Evolutionary conservation across 129 eudicot species (phyloP).

Genomic region (Tanacetum coccineum): DNA sequence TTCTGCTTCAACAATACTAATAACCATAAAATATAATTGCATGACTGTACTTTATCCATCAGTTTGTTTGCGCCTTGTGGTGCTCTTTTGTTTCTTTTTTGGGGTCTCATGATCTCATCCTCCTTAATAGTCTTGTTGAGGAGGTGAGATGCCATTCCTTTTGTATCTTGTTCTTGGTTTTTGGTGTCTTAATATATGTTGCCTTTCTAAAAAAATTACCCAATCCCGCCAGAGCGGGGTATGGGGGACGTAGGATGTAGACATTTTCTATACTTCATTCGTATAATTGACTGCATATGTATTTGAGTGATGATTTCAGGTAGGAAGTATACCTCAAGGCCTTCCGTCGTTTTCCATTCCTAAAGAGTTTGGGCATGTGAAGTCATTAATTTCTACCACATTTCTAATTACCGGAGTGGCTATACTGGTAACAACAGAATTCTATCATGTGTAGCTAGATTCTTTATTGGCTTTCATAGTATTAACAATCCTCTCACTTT

Average conservation of each 20-base stretch:
- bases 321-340: constrained; percentile 95
- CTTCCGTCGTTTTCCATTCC: constrained; percentile 94
- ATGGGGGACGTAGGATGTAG: too few species aligned
- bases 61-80: too few species aligned
- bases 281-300: constrained; percentile 13
- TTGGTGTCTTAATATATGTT: too few species aligned
- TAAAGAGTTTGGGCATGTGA: constrained; percentile 55
- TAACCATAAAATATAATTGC: background rate
- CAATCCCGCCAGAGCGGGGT: too few species aligned
- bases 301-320: constrained; percentile 45
- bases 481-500: constrained; percentile 1
- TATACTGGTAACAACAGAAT: constrained; percentile 57
- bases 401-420: constrained; percentile 96
- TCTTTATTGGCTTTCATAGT: background rate
- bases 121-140: too few species aligned
- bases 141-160: too few species aligned
- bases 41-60: constrained; percentile 1
- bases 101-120: too few species aligned
- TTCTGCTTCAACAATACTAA: background rate
- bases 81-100: too few species aligned
- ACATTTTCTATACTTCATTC: constrained; percentile 3
- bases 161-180: too few species aligned
- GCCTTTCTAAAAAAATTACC: too few species aligned
- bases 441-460: background rate
- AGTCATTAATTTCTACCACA: constrained; percentile 80